Base-by-base conservation (phyloP, 768 basidiomycete genomes). In the Coprinopsis cinerea region DNA sequence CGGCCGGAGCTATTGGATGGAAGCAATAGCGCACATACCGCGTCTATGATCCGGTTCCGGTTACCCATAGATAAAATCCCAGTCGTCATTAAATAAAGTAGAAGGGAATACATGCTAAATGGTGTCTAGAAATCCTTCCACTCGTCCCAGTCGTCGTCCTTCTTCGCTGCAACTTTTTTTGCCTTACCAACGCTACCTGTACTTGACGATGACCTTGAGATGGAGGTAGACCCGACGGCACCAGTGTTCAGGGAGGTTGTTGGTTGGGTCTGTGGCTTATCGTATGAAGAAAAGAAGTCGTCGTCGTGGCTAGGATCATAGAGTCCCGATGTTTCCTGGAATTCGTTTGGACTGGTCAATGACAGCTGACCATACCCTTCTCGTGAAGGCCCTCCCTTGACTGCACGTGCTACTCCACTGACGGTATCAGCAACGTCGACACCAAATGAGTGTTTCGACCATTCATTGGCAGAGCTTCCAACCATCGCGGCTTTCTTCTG, bases 371-470 rank as follows among this genome's bases (percentile, higher is more conserved):
- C 72, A 62, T 81, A 76, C 41, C 83, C 71, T 53, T 71, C 57
- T 57, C 79, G 64, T 42, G 72, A 60, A 30, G 85, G 86, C 2
- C 79, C 77, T 15, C 79, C 71, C 62, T 71, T 79, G 48, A 87
- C 85, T 0, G 69, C 74, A 30, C 76, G 79, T 26, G 88, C 82
- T 7, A 87, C 76, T 32, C 81, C 82, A 11, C 81, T 83, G 37
- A 93, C 78, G 39, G 78, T 82, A 57, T 79, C 85, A 45, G 79
- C 90, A 6, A 95, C 85, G 63, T 97, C 93, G 2, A 94, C 83
- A 9, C 94, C 94, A 45, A 83, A 75, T 64, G 82, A 83, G 40
- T 66, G 64, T 68, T 81, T 89, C 20, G 83, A 79, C 88, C 89
- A 89, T 56, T 83, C 73, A 57, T 90, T 91, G 7, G 83, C 88